Evolutionary conservation across 2,329 filamentous ascomycete genomes (phyloP), one percentile per base, ranked within the genome.

Genomic region (Ustulina deusta): DNA sequence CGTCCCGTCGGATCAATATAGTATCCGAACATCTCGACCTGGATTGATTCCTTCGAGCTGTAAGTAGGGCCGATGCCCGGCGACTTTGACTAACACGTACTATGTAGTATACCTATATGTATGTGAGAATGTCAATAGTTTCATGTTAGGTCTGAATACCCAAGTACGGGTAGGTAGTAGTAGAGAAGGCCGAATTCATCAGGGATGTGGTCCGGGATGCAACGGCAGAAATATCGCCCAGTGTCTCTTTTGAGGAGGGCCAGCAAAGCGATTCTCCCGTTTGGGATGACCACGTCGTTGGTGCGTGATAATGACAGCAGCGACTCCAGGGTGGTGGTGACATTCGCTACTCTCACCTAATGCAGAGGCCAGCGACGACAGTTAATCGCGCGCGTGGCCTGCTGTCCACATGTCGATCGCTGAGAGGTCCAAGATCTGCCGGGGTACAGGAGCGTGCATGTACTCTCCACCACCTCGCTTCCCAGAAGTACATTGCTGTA

Each of bases 371-470:
- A 22, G 52, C 40, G n/a, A 66, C 15, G 42, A 59, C 48, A 51
- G 20, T 63, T 65, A 63, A 64, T 60, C 65, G 66, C 65, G 69
- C 71, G 69, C 69, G 67, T 72, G 65, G 71, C 66, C 68, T 57
- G 59, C 59, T 61, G 74, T 75, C 73, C 74, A 76, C 75, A 74
- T 77, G 75, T 75, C 74, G 72, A 74, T 74, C 72, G 71, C 69
- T 77, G 74, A 77, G 72, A 77, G 75, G 75, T 69, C 71, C 73
- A 73, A 69, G 74, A 75, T 74, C 71, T 74, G 70, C 73, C 70
- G 70, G 71, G 68, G 54, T 60, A 54, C 57, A 69, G 49, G 58
- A n/a, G n/a, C n/a, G n/a, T n/a, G n/a, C n/a, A n/a, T 63, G 44
- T 32, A 27, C 49, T 27, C 22, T 20, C 13, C 27, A 42, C 36